phyloP scores from a whole-genome alignment of 139 green algal genomes.

The Coccomyxa sp. region DNA sequence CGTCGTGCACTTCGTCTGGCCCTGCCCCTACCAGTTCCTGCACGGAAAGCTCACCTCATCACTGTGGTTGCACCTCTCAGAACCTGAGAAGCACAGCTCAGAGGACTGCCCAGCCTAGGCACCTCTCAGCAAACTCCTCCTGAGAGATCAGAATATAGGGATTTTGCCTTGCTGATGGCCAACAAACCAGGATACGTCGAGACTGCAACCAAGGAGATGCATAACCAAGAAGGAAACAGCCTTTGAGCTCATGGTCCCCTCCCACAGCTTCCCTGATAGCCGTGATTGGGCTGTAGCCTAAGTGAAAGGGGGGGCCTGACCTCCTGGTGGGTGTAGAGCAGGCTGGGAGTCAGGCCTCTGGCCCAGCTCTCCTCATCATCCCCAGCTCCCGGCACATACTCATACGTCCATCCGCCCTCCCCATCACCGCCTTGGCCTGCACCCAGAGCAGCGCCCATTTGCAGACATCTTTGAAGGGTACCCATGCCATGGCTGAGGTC shows the following conservation, averaged over 20 bases:
- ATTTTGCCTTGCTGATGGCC: no score
- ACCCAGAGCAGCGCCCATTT: not conserved
- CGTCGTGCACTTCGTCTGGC: constrained; percentile 24
- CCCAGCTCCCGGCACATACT: constrained; percentile 83
- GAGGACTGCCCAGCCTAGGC: not conserved
- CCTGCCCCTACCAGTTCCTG: constrained; percentile 52
- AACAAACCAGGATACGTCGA: no score
- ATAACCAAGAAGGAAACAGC: no score
- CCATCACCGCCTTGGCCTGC: not conserved
- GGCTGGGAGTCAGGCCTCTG: constrained; percentile 61
- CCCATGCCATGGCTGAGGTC: no score
- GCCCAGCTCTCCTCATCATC: constrained; percentile 98
- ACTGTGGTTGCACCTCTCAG: not conserved
- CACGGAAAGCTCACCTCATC: not conserved
- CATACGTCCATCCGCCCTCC: constrained; percentile 16
- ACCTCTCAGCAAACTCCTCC: no score
- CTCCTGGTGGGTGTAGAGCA: constrained; percentile 68
- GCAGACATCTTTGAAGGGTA: no score
- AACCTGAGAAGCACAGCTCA: not conserved
- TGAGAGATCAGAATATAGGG: no score
- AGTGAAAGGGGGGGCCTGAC: constrained; percentile 10
- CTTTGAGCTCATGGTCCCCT: no score
- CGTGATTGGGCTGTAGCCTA: no score
- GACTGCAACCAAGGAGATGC: not conserved
- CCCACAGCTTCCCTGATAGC: no score